These are phyloP conservation scores for Lipomyces orientalis DNA, from an alignment of 805 yeast species.

Conservation along the genomic window DNA sequence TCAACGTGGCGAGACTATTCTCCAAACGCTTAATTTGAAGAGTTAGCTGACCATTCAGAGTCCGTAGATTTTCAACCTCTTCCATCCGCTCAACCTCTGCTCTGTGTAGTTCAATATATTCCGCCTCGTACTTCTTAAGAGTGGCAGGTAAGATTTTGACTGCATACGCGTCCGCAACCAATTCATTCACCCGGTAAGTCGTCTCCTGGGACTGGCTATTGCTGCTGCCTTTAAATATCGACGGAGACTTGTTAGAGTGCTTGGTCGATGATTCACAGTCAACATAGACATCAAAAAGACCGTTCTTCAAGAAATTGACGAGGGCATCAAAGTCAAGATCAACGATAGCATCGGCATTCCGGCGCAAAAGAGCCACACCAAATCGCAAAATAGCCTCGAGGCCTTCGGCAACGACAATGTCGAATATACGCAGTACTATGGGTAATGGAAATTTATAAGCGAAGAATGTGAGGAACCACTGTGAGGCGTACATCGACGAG, in stretches of 20 bases:
- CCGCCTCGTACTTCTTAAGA: conserved; percentile 71
- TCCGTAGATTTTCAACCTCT: conserved; percentile 63
- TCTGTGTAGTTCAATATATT: conserved; percentile 74
- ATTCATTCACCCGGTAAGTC: conserved; percentile 67
- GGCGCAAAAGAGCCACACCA: conserved; percentile 77
- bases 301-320: conserved; percentile 77
- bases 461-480: conserved; percentile 95
- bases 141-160: conserved; percentile 75
- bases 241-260: conserved; percentile 17
- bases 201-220: conserved; percentile 28
- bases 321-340: conserved; percentile 75
- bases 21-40: conserved; percentile 77
- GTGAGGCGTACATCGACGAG: conserved; percentile 96
- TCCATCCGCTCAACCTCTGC: conserved; percentile 67
- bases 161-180: conserved; percentile 79
- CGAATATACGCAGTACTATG: conserved; percentile 85
- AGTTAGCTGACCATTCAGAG: conserved; percentile 72
- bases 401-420: conserved; percentile 89
- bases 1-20: conserved; percentile 67
- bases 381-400: conserved; percentile 83
- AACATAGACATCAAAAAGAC: conserved; percentile 73
- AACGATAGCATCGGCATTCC: conserved; percentile 65
- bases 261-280: conserved; percentile 39
- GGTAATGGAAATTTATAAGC: conserved; percentile 93
- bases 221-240: conserved; percentile 33